These are phyloP conservation scores for Ophidiomyces ophidiicola DNA, from an alignment of 2,329 filamentous ascomycete species.

Conservation along the genomic window DNA sequence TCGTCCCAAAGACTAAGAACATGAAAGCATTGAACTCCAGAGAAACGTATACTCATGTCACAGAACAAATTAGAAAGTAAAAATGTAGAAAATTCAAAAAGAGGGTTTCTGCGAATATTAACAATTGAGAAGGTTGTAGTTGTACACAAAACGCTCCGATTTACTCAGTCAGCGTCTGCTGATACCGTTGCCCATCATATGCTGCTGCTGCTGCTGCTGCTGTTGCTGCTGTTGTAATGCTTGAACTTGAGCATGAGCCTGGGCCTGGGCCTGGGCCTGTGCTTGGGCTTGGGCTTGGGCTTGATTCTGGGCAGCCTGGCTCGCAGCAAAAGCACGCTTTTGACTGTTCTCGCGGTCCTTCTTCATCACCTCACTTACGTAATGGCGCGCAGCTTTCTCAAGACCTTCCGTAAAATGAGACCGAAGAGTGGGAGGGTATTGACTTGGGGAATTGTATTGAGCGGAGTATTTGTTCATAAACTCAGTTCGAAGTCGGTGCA, in stretches of 20 bases:
- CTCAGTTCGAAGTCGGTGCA: conserved; percentile 27
- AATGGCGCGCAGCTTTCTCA: conserved; percentile 29
- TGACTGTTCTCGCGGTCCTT: conserved; percentile 27
- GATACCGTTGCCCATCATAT: conserved; percentile 33
- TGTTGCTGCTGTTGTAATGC: conserved; percentile 25
- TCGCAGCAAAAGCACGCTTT: conserved; percentile 23
- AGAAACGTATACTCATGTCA: no score
- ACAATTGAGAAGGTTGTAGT: no score
- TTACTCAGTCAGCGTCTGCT: conserved; percentile 19
- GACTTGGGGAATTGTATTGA: conserved; percentile 29
- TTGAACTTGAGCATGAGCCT: conserved; percentile 12
- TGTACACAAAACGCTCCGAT: no score
- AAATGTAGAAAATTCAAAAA: no score
- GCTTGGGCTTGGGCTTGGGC: conserved; percentile 10
- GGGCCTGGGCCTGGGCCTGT: conserved; percentile 11
- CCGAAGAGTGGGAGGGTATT: conserved; percentile 29
- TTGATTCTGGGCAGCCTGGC: conserved; percentile 18
- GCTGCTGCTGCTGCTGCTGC: conserved; percentile 29
- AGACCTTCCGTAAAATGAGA: conserved; percentile 28
- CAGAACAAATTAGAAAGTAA: no score
- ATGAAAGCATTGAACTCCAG: not conserved
- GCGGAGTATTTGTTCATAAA: conserved; percentile 27
- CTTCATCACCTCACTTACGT: conserved; percentile 29
- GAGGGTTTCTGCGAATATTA: no score
- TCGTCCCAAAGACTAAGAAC: not conserved